A percentile compares a stretch with the other conserved stretches of the same genome.
Evolutionary conservation across 129 eudicot species (phyloP).

Genomic region (Rutidosis leptorrhynchoides): DNA sequence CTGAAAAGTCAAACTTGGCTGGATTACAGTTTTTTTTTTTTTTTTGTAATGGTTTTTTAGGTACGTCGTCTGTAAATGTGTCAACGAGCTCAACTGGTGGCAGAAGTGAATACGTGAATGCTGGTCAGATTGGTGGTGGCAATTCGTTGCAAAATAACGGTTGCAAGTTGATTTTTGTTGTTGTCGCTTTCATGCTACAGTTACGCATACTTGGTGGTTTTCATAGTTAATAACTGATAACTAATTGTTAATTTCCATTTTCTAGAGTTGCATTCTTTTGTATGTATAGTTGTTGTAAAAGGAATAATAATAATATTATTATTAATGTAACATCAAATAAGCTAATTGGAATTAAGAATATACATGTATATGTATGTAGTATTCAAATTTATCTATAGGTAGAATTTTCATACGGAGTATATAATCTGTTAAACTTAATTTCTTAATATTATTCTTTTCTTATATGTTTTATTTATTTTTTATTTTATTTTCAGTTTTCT

Average conservation of each 20-base stretch:
- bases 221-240: constrained; percentile 12
- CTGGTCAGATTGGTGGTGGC: constrained; percentile 55
- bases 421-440: too few relatives aligned
- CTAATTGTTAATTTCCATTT: constrained; percentile 11
- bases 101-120: constrained; percentile 55
- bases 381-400: not conserved
- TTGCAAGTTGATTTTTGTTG: constrained; percentile 26
- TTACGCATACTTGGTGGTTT: constrained; percentile 18
- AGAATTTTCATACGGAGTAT: too few relatives aligned
- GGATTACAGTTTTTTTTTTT: not conserved
- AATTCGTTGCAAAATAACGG: constrained; percentile 32
- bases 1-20: not conserved
- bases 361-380: constrained; percentile 20
- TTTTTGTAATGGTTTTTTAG: constrained; percentile 32
- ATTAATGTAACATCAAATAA: constrained; percentile 21
- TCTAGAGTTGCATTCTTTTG: constrained; percentile 30
- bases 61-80: constrained; percentile 75
- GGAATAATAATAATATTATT: constrained; percentile 27
- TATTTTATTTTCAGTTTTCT: too few relatives aligned
- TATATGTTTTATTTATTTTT: too few relatives aligned
- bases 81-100: constrained; percentile 60
- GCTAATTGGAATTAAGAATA: constrained; percentile 27
- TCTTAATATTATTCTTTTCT: too few relatives aligned
- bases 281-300: constrained; percentile 31
- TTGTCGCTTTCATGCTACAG: constrained; percentile 39